Conservation (phyloP, 2,329 filamentous ascomycete species). For the Bipolaris bicolor region DNA sequence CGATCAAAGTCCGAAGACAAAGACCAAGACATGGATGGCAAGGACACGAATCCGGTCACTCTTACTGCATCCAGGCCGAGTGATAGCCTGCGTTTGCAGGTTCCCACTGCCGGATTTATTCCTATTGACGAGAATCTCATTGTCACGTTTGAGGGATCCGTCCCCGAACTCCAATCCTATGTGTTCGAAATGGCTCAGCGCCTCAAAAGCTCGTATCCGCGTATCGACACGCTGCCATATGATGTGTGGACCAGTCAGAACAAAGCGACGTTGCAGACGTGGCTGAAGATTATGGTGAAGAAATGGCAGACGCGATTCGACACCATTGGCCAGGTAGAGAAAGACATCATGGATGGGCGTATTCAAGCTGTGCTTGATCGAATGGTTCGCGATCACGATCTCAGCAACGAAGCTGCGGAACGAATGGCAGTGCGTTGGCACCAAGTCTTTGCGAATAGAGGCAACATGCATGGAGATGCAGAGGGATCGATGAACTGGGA, state of each 20-base stretch:
- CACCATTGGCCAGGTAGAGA: conserved; percentile 4
- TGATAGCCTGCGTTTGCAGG: conserved; percentile 17
- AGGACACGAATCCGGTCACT: too few species aligned
- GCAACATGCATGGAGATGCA: conserved; percentile 9
- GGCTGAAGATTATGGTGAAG: conserved; percentile 34
- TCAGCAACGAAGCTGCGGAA: conserved; percentile 29
- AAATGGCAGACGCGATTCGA: conserved; percentile 35
- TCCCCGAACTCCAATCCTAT: conserved; percentile 28
- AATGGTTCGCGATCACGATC: conserved; percentile 33
- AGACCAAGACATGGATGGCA: background rate
- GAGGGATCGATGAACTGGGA: conserved; percentile 20
- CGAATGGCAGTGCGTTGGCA: conserved; percentile 35
- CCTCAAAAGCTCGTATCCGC: conserved; percentile 31
- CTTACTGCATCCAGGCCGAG: background rate
- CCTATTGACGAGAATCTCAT: conserved; percentile 29
- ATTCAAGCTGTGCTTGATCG: conserved; percentile 29
- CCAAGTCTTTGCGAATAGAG: conserved; percentile 20
- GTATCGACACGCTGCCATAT: conserved; percentile 35
- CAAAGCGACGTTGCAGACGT: conserved; percentile 29
- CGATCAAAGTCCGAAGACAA: background rate
- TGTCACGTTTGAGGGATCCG: conserved; percentile 22
- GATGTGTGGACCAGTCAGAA: conserved; percentile 32
- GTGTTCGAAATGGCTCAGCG: conserved; percentile 26
- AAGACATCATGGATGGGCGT: conserved; percentile 12
- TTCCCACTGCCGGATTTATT: conserved; percentile 16